Evolutionary conservation across 2,329 filamentous ascomycete genomes (phyloP), one percentile per base, ranked within the genome.

Genomic region (Aspergillus ochraceoroseus): DNA sequence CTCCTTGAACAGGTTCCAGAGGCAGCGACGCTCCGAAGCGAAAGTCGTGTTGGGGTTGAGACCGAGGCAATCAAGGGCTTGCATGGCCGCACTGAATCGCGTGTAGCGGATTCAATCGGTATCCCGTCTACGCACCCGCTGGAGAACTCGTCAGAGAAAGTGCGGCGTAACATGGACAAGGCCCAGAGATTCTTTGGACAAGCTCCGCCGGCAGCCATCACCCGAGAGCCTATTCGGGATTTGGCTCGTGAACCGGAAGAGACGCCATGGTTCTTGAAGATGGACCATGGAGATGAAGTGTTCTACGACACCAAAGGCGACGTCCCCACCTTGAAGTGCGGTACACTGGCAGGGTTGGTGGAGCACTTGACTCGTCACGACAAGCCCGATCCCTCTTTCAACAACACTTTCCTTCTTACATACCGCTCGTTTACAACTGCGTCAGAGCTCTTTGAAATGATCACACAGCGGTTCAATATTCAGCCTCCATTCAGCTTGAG

Each of bases 321-420:
- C 19, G 79, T 82, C 2, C 81, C 85, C 15, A 76, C 82, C 19
- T 76, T 98, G 43, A 92, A 89, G 63, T 92, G 90, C 51, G 92
- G 92, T 32, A 94, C 90, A 1, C 69, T 98, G 13, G 75, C 87
- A 19, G 92, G 86, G 3, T 72, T 98, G 42, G 92, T 95, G 4
- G 92, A 96, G 64, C 90, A 96, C 59, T 75, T 98, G 30, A 98
- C 92, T 11, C 80, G 92, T 33, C 92, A 98, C 59, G 92, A 98
- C 67, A 92, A 94, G 58, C 77, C 95, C 9, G 92, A 96, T 59
- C 87, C 89, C 2, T 90, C 78, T 48, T 96, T 96, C 70, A 96
- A 96, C 70, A 94, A 90, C 57, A 98, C 92, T 1, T 98, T 98
- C 73, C 79, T 98, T 11, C 77, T 98, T 25, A 98, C 92, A 1